phyloP scores from a whole-genome alignment of 2,329 filamentous ascomycete genomes.

The Arthrobotrys iridis region DNA sequence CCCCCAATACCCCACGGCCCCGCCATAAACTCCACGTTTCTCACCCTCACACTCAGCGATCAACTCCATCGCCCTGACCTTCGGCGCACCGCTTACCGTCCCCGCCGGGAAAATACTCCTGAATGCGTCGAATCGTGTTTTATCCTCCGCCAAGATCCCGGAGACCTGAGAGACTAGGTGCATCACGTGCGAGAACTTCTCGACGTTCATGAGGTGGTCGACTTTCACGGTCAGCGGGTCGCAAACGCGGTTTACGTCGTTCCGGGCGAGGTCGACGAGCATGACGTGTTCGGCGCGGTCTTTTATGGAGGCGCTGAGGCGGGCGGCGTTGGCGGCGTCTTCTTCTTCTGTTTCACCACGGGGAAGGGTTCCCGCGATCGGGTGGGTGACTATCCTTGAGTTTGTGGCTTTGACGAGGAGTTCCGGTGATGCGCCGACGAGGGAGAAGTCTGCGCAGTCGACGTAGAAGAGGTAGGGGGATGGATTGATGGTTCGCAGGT shows the following conservation, averaged over 20 bases:
- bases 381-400: slow-evolving; percentile 91
- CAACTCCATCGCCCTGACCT: slow-evolving; percentile 95
- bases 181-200: slow-evolving; percentile 96
- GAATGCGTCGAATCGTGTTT: slow-evolving; percentile 94
- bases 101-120: slow-evolving; percentile 96
- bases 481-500: slow-evolving; percentile 95
- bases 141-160: slow-evolving; percentile 81
- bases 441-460: slow-evolving; percentile 89
- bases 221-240: slow-evolving; percentile 89
- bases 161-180: slow-evolving; percentile 96
- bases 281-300: slow-evolving; percentile 96
- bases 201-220: slow-evolving; percentile 91
- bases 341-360: slow-evolving; percentile 82
- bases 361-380: slow-evolving; percentile 94
- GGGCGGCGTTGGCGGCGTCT: slow-evolving; percentile 79
- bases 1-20: slow-evolving; percentile 95
- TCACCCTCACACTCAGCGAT: slow-evolving; percentile 94
- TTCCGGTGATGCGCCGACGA: slow-evolving; percentile 94
- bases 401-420: slow-evolving; percentile 89
- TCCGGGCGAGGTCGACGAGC: slow-evolving; percentile 93
- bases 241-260: slow-evolving; percentile 95
- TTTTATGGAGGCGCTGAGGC: slow-evolving; percentile 82
- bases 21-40: slow-evolving; percentile 94
- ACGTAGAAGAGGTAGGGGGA: slow-evolving; percentile 98
- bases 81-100: slow-evolving; percentile 93